These are phyloP conservation scores for Thelonectria discophora DNA, from an alignment of 2,329 filamentous ascomycete species.

Conservation along the genomic window DNA sequence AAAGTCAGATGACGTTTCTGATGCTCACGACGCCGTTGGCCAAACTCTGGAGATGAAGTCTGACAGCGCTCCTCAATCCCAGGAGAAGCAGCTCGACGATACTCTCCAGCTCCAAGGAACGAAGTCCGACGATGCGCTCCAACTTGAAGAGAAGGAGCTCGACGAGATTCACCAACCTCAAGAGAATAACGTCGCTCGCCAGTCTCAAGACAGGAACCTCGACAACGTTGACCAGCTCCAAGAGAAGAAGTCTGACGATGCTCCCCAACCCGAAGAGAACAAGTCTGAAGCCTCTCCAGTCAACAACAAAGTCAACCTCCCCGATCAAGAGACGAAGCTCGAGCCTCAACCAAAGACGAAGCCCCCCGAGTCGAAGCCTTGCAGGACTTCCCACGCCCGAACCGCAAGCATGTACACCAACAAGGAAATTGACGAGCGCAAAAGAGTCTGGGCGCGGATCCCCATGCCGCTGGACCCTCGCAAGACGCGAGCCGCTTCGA, in stretches of 20 bases:
- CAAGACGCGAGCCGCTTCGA: slow-evolving; percentile 24
- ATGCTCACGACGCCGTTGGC: no score
- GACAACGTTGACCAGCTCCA: not conserved
- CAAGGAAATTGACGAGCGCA: slow-evolving; percentile 45
- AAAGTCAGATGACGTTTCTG: no score
- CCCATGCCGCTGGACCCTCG: slow-evolving; percentile 45
- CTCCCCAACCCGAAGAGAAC: no score
- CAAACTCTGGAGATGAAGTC: not conserved
- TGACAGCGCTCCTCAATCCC: not conserved
- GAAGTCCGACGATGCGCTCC: no score
- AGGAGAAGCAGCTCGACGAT: not conserved
- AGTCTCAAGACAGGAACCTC: not conserved
- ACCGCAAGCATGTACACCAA: slow-evolving; percentile 41
- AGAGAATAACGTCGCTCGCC: no score
- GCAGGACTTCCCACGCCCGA: slow-evolving; percentile 19
- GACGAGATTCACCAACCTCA: no score
- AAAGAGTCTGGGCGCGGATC: slow-evolving; percentile 47
- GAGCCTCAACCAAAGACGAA: not conserved
- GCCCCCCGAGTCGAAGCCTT: not conserved
- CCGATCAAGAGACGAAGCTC: not conserved
- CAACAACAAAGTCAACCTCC: not conserved
- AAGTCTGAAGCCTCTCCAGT: not conserved
- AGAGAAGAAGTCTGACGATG: not conserved
- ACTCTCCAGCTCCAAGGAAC: not conserved
- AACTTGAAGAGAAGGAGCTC: no score